Evolutionary conservation across 129 eudicot species (phyloP), one percentile per base, ranked within the genome.

Genomic region (Oenanthe sinensis): DNA sequence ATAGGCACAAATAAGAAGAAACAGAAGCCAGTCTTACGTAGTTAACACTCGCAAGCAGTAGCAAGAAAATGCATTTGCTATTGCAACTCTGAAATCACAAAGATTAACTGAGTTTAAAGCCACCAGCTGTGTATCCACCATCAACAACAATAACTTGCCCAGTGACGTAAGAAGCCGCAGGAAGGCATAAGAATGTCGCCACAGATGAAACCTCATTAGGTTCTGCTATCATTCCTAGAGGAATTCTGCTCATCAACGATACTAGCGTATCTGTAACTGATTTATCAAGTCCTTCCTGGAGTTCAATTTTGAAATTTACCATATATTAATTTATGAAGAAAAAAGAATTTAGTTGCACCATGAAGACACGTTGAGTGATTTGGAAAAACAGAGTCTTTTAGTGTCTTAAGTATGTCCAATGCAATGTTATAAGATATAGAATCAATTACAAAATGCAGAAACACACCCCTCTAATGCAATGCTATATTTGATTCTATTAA

Each of bases 61-160:
- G 28, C 45, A 71, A 4, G 14, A 20, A n/a, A 22, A 44, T 9
- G 20, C 42, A 39, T 17, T 11, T 72, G 76, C 54, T 22, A 39
- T 42, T 44, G 52, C 33, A 43, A 72, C n/a, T 24, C 5, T 72
- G 3, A 13, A 43, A 72, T 44, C 55, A 1, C 4, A n/a, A 72
- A n/a, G 52, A 44, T 72, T 54, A 72, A 22, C 33, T 1, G 11
- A 72, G 76, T 58, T 58, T 77, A 58, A 77, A 77, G 58, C 79
- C 79, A 77, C 71, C 79, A 37, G 79, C 79, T 5, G 81, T 78
- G 58, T 65, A 62, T 12, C 84, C 80, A 30, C 78, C 84, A 81
- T 81, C 84, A 65, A 76, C 80, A 68, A 40, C 44, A 12, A 75
- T 43, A 30, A 71, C 69, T 47, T 81, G 83, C 12, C 79, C 79